phyloP scores from a whole-genome alignment of 768 basidiomycete genomes.

The Boletus rex-veris region DNA sequence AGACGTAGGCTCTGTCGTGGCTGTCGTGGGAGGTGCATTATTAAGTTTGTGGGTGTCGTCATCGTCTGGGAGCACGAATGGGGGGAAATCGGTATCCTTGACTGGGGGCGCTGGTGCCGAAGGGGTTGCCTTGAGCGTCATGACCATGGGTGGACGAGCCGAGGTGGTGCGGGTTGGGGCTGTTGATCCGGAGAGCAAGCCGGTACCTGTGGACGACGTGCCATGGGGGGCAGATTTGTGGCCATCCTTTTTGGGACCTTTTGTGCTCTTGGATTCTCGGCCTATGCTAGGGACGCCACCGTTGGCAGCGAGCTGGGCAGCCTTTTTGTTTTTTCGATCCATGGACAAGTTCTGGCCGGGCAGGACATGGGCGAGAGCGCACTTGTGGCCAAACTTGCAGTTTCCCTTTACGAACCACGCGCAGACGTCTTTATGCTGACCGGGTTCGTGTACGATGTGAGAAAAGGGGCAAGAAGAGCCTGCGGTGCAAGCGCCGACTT shows the following conservation, averaged over 20 bases:
- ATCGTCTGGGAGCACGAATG: slow-evolving; percentile 66
- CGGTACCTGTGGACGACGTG: slow-evolving; percentile 8
- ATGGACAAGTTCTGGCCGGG: slow-evolving; percentile 93
- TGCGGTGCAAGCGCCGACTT: slow-evolving; percentile 90
- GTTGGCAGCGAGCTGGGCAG: slow-evolving; percentile 66
- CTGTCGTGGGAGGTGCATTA: not conserved
- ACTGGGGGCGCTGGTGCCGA: slow-evolving; percentile 78
- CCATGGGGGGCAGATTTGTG: slow-evolving; percentile 22
- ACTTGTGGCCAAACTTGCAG: slow-evolving; percentile 76
- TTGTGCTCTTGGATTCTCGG: slow-evolving; percentile 32
- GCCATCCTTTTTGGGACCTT: slow-evolving; percentile 37
- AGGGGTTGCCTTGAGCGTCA: slow-evolving; percentile 69
- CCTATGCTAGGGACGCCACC: slow-evolving; percentile 32
- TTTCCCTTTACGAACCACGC: slow-evolving; percentile 95
- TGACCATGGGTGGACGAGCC: slow-evolving; percentile 58
- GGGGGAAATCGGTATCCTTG: slow-evolving; percentile 70
- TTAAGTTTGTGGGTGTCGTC: slow-evolving; percentile 25
- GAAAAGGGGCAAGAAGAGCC: slow-evolving; percentile 96
- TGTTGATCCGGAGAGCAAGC: slow-evolving; percentile 52
- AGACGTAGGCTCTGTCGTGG: not conserved
- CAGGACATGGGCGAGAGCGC: slow-evolving; percentile 90
- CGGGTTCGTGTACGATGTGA: slow-evolving; percentile 68
- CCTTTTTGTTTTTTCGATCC: slow-evolving; percentile 97
- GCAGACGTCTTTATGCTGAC: slow-evolving; percentile 76
- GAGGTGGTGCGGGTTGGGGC: slow-evolving; percentile 57